Evolutionary conservation across 768 basidiomycete genomes (phyloP), one percentile per base, ranked within the genome.

Genomic region (Pulveroboletus sp.): DNA sequence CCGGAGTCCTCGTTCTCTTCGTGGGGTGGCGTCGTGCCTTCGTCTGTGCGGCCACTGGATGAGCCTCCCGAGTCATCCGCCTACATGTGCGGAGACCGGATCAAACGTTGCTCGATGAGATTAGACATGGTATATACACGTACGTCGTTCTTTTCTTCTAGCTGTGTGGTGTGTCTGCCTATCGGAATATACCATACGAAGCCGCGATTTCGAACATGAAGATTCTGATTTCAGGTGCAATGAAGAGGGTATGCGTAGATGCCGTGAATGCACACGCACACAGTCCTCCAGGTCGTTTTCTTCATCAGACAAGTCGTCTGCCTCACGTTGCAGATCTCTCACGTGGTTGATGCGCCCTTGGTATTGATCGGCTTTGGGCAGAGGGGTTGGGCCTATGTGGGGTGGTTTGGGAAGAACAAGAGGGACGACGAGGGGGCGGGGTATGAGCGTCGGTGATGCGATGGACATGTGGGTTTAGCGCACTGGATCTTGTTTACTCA

Each of bases 101-200:
- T 43, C 14, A 17, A 26, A 42, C 8, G 18, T 18, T 9, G 42
- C 30, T n/a, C 24, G 11, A 14, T 40, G 28, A 41, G 27, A 26
- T 14, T 8, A 15, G 37, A 17, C 24, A 32, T n/a, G 39, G 43
- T 26, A 24, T 28, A 35, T 15, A 47, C 40, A 66, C 76, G 47
- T 50, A 89, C 89, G 62, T 91, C 89, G 62, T 89, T 89, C 72
- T 88, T 89, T 68, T 91, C 89, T 61, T 91, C 89, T 54, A 82
- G 78, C 57, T 82, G 82, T 13, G 89, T 91, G 48, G 86, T 73
- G 47, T 75, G 75, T 43, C 82, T 78, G 8, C 89, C 89, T 39
- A 89, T 85, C 6, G 88, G 87, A 24, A 91, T 76, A 18, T 87
- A 73, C 60, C 79, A 87, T 54, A 66, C 74, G 52, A 73, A 83